Base-by-base conservation (phyloP, 2,329 filamentous ascomycete genomes). In the Fusarium agapanthi region DNA sequence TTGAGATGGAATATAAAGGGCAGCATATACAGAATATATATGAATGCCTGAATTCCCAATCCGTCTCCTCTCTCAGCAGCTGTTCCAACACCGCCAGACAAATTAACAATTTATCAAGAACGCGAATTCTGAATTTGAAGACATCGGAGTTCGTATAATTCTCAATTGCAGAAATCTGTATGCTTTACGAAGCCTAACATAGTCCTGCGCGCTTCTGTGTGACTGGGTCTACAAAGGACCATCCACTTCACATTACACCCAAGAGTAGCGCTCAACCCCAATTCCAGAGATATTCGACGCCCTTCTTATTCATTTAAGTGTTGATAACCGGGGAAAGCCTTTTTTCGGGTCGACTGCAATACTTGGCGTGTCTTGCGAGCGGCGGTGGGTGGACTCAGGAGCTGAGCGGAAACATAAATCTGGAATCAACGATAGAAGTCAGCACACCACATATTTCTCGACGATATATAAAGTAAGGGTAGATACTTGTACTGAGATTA, bases 401-500 rank as follows among this genome's bases (percentile, higher is more conserved):
- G 24, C 6, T 26, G 5, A 13, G 15, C 9, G 6, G 32, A 12
- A 48, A 12, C n/a, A 18, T 24, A 20, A 16, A 11, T 7, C 20
- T 37, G 15, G 13, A 20, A 14, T 30, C 7, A n/a, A n/a, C 15
- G 24, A 48, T 37, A 15, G 20, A 37, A 48, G 41, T 57, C 37
- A 57, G 24, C 14, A 57, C 20, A n/a, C 24, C 3, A 13, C 20
- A 20, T 16, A 50, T n/a, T n/a, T 20, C 24, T 28, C 2, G 16
- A 50, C 10, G 3, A 40, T 15, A 28, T 0, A 12, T 5, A 0
- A 28, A 10, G 2, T 0, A 2, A 54, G 7, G 20, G 1, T 18
- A 54, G 20, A 13, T 12, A 10, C 0, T n/a, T 54, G 5, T n/a
- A 18, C 6, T 10, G 3, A 3, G 7, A 28, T 38, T 10, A 28